Evolutionary conservation across 805 yeast species (phyloP).

Genomic region (Metschnikowia matae): DNA sequence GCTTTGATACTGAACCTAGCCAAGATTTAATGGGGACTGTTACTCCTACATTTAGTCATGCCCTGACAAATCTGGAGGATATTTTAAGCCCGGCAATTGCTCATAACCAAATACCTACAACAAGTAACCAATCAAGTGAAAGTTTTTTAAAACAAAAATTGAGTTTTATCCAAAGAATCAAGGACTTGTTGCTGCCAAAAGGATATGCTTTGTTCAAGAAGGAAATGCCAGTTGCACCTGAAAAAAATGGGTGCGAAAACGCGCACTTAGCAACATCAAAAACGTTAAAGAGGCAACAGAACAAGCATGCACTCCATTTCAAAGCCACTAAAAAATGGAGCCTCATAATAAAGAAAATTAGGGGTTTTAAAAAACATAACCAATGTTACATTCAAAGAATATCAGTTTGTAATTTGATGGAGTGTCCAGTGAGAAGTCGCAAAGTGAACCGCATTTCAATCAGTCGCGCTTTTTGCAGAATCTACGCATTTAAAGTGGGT

Average conservation of each 20-base stretch:
- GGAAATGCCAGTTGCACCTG: not conserved
- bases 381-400: not conserved
- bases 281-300: not conserved
- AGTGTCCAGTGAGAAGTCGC: not conserved
- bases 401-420: not conserved
- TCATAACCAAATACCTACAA: no score
- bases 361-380: not conserved
- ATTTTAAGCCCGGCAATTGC: no score
- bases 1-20: no score
- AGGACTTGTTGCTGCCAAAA: not conserved
- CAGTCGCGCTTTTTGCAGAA: no score
- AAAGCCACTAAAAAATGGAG: slow-evolving; percentile 1
- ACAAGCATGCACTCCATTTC: not conserved
- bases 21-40: no score
- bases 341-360: not conserved
- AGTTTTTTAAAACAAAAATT: no score
- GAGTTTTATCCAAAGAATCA: not conserved
- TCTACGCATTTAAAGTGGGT: no score
- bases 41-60: no score
- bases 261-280: not conserved
- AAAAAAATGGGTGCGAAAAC: not conserved
- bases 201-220: not conserved
- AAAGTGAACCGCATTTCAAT: no score
- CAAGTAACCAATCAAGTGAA: no score
- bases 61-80: no score